Percentiles rank a stretch among this genome's conserved stretches.
Evolutionary conservation across 2,329 filamentous ascomycete genomes (phyloP).

Genomic region (Fusarium robinianum): DNA sequence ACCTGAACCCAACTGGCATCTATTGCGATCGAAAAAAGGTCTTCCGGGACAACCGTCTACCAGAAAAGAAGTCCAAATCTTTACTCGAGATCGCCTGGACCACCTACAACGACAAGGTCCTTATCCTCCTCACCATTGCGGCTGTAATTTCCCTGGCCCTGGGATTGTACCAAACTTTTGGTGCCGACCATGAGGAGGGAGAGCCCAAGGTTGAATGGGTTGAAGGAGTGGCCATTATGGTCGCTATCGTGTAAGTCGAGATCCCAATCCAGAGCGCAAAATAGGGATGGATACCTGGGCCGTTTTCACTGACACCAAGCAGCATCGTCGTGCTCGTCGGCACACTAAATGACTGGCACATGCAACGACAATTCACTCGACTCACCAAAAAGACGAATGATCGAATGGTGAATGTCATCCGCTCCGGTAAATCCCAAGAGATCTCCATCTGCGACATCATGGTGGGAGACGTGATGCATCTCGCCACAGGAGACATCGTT

Average conservation of each 20-base stretch:
- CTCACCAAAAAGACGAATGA: slow-evolving; percentile 67
- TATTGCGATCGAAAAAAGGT: slow-evolving; percentile 43
- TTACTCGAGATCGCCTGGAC: slow-evolving; percentile 68
- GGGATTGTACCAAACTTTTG: slow-evolving; percentile 71
- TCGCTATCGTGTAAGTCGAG: slow-evolving; percentile 57
- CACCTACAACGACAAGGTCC: slow-evolving; percentile 74
- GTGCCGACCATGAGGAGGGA: slow-evolving; percentile 49
- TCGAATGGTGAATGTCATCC: slow-evolving; percentile 67
- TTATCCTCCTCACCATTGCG: slow-evolving; percentile 70
- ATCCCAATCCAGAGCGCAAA: slow-evolving; percentile 44
- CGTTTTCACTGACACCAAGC: slow-evolving; percentile 5
- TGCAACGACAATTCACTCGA: slow-evolving; percentile 67
- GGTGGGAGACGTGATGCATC: slow-evolving; percentile 70
- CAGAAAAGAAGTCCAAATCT: slow-evolving; percentile 65
- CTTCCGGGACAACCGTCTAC: slow-evolving; percentile 66
- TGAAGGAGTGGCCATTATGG: slow-evolving; percentile 68
- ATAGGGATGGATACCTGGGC: no score
- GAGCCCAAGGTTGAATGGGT: slow-evolving; percentile 67
- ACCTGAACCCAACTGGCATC: slow-evolving; percentile 26
- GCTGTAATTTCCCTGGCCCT: slow-evolving; percentile 70
- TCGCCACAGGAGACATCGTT: slow-evolving; percentile 71
- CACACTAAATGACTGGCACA: slow-evolving; percentile 69
- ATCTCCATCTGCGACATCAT: slow-evolving; percentile 69
- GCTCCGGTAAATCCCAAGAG: slow-evolving; percentile 66
- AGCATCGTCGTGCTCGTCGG: slow-evolving; percentile 65